Evolutionary conservation across 495 filamentous ascomycete genomes (phyloP), one percentile per base, ranked within the genome.

Genomic region (Oidiodendron maius): DNA sequence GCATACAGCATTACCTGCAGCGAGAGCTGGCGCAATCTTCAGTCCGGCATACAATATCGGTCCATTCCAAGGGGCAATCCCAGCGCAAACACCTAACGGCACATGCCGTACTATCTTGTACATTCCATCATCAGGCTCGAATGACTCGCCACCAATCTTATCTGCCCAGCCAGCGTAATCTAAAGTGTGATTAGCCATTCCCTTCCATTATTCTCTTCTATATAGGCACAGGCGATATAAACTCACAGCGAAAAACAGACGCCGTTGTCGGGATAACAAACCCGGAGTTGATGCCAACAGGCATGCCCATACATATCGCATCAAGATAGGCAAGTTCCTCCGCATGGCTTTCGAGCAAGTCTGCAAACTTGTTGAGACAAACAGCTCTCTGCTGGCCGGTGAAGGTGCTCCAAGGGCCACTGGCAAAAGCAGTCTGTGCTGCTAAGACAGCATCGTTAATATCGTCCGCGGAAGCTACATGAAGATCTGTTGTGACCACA

Each of bases 21-120:
- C 35, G 6, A 78, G 35, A 15, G 69, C 71, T 0, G 71, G 64
- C 0, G 51, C 61, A 36, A 74, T 64, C 48, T 75, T 75, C 17
- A 62, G 66, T 3, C 59, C 48, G 0, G 65, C 60, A 30, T 72
- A 57, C 6, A 67, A 40, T 8, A 74, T 38, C 30, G 70, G 69
- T 38, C 61, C 73, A 63, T 78, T 80, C 70, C 72, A 80, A 13
- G 75, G 72, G 6, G 60, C 56, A 25, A 74, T 70, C 3, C 58
- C 70, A 16, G 35, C 64, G 32, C 51, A 56, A 21, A 74, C 61
- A 9, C 71, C 71, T 13, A 72, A 50, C 2, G 70, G 68, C 30
- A 67, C 65, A 35, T 46, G 30, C 5, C 44, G 3, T 4, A 26
- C 23, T 15, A 46, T 35, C 32, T 66, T 63, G 11, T 42, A 48